Evolutionary conservation across 139 green algal genomes (phyloP).

Genomic region (Spirogloea muscicola): DNA sequence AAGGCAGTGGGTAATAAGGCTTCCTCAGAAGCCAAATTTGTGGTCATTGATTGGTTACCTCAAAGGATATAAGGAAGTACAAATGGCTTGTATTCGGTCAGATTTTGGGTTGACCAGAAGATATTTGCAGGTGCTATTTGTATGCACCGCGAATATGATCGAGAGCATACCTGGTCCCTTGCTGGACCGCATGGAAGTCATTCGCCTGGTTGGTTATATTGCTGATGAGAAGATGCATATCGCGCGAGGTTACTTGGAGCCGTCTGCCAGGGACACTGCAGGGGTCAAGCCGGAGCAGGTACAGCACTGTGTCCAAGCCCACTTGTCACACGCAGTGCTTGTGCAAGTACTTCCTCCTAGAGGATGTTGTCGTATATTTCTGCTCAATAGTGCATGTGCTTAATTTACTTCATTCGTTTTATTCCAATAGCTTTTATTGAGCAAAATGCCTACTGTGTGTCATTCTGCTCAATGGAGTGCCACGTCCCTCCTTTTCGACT

Average conservation of each 20-base stretch:
- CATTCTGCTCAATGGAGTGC: too few species aligned
- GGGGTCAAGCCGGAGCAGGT: conserved; percentile 64
- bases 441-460: too few species aligned
- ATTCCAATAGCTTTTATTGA: too few species aligned
- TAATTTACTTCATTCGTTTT: too few species aligned
- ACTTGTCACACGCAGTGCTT: too few species aligned
- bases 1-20: too few species aligned
- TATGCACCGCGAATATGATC: conserved; percentile 93
- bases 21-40: too few species aligned
- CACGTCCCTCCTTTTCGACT: conserved; percentile 11
- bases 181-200: conserved; percentile 96
- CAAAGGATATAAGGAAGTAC: too few species aligned
- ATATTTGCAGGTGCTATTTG: conserved; percentile 74
- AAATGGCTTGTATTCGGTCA: background rate
- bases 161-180: conserved; percentile 93
- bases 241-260: conserved; percentile 87
- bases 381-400: too few species aligned
- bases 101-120: background rate
- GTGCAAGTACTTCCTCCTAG: too few species aligned
- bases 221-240: conserved; percentile 89
- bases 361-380: too few species aligned
- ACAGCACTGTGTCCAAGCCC: background rate
- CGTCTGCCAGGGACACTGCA: conserved; percentile 57
- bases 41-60: too few species aligned
- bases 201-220: conserved; percentile 83